Base-by-base conservation (phyloP, 345 rosid species). In the Camelina hispida region DNA sequence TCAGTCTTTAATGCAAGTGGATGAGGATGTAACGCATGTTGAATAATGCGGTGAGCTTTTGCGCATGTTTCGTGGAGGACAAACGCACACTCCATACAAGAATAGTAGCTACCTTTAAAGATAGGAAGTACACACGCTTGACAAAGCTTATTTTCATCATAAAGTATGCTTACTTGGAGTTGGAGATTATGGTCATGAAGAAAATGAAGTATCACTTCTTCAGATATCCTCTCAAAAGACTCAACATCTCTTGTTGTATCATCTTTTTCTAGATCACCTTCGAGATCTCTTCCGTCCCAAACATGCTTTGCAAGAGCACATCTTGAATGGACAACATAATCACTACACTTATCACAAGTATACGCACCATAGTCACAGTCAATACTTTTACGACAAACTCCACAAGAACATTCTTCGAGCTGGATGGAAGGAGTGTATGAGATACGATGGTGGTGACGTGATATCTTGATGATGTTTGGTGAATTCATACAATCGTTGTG, bases 281-380 rank as follows among this genome's bases (percentile, higher is more conserved):
- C 37, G 1, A 61, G 61, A 25, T 25, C 28, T 25, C 28, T 25
- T 25, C 28, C 28, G 28, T 25, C 28, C 28, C 28, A 25, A 25
- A 2, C 47, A 47, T 30, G 42, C 7, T 18, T 7, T 1, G 17
- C 1, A n/a, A 46, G 22, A 18, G 74, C 78, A 32, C 81, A 78
- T 23, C 12, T 30, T 46, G 18, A n/a, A 28, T 78, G 78, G n/a
- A 43, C 74, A 52, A 5, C 55, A 54, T 54, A 79, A 40, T 38
- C 28, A 25, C 28, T 25, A 25, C 28, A 25, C 28, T 25, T 25
- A 25, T 25, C 4, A 25, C 28, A 25, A 25, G 28, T 25, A 25
- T 25, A 25, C 28, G 28, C 28, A 25, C 28, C 28, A 25, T 25
- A 25, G 28, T 25, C 28, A 25, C 28, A 25, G 4, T 25, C 28